Evolutionary conservation across 345 rosid genomes (phyloP).

Genomic region (Boechera divaricarpa): DNA sequence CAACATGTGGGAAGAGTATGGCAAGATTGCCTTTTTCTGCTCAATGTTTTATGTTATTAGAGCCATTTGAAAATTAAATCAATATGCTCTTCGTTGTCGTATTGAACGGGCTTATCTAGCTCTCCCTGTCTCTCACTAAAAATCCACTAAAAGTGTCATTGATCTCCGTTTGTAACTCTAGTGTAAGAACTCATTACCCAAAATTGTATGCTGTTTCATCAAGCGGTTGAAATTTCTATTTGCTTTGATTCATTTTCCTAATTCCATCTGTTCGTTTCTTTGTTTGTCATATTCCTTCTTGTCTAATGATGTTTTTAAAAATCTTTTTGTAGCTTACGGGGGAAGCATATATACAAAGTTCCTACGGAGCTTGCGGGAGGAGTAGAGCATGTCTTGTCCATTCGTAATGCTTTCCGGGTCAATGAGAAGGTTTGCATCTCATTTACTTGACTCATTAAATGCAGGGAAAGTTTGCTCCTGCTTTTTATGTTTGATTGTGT

Average conservation of each 20-base stretch:
- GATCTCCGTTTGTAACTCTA: not conserved
- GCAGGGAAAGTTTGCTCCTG: constrained; percentile 25
- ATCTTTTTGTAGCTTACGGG: constrained; percentile 63
- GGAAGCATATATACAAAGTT: constrained; percentile 78
- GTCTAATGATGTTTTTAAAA: constrained; percentile 17
- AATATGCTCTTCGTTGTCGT: constrained; percentile 7
- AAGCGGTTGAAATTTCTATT: constrained; percentile 19
- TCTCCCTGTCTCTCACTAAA: constrained; percentile 23
- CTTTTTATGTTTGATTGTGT: constrained; percentile 32
- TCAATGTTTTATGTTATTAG: constrained; percentile 24
- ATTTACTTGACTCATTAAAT: constrained; percentile 29
- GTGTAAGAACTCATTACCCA: constrained; percentile 11
- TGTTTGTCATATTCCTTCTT: constrained; percentile 30
- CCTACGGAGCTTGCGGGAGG: constrained; percentile 74
- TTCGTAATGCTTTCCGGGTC: constrained; percentile 67
- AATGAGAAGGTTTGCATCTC: constrained; percentile 57
- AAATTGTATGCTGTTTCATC: constrained; percentile 14
- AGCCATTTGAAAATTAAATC: constrained; percentile 16
- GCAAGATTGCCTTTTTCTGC: constrained; percentile 23
- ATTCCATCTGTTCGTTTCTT: constrained; percentile 23
- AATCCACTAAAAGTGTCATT: constrained; percentile 18
- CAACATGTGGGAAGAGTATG: constrained; percentile 7
- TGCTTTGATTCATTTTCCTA: constrained; percentile 25
- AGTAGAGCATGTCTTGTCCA: constrained; percentile 73
- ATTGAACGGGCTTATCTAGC: constrained; percentile 4